phyloP scores from a whole-genome alignment of 176 grass and related monocot genomes.

The Carex littledalei region DNA sequence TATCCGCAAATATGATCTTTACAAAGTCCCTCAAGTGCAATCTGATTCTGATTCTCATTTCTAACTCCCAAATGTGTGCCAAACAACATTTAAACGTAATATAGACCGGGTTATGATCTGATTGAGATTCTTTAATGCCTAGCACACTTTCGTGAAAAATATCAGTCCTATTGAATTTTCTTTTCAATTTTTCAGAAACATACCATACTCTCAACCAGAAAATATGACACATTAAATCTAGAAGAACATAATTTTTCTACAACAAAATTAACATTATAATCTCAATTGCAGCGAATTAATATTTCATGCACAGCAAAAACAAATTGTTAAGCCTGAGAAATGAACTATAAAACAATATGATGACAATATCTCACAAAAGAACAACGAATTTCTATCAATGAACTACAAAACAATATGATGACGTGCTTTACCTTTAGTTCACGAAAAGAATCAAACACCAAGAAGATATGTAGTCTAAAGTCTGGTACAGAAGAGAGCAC shows the following conservation, averaged over 20 bases:
- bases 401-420: not conserved
- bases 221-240: not conserved
- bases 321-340: not conserved
- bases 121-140: not conserved
- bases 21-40: not conserved
- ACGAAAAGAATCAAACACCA: not conserved
- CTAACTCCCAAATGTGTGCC: not conserved
- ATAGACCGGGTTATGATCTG: not conserved
- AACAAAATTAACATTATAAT: constrained; percentile 1
- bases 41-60: not conserved
- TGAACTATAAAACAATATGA: constrained; percentile 2
- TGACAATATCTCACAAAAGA: not conserved
- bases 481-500: not conserved
- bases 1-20: not conserved
- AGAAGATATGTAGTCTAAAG: not conserved
- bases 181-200: not conserved
- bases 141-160: not conserved
- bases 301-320: not conserved
- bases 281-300: not conserved
- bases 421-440: not conserved
- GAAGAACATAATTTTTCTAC: not conserved
- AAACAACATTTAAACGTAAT: not conserved
- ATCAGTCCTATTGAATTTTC: not conserved
- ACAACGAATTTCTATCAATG: not conserved
- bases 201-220: not conserved